phyloP scores from a whole-genome alignment of 2,329 filamentous ascomycete species.

The Ceratocystis colombiana region DNA sequence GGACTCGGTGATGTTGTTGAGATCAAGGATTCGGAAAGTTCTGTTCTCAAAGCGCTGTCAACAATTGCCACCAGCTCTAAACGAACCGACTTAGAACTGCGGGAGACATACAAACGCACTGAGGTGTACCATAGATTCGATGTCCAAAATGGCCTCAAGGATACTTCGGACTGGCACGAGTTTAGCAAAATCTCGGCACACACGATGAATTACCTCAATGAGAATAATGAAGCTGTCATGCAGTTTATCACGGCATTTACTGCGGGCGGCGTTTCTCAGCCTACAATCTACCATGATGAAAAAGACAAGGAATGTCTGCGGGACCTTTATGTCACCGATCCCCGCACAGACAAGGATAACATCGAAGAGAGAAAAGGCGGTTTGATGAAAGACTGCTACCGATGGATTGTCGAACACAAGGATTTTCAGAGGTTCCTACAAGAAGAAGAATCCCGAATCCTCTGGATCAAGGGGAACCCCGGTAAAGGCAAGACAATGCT shows the following conservation, averaged over 20 bases:
- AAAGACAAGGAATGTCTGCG: too few relatives aligned
- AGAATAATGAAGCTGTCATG: too few relatives aligned
- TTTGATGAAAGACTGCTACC: too few relatives aligned
- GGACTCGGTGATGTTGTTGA: constrained; percentile 28
- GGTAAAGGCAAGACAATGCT: too few relatives aligned
- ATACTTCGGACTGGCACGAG: constrained; percentile 30
- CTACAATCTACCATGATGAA: too few relatives aligned
- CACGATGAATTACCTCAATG: constrained; percentile 6
- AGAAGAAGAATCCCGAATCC: too few relatives aligned
- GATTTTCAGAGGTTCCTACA: too few relatives aligned
- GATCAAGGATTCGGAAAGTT: constrained; percentile 24
- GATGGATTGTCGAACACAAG: too few relatives aligned
- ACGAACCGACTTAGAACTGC: neutral
- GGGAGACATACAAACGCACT: constrained; percentile 26
- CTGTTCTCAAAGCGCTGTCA: fast-evolving
- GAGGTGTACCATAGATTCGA: constrained; percentile 29
- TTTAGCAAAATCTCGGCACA: constrained; percentile 28
- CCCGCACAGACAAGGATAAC: too few relatives aligned
- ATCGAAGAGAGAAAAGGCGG: too few relatives aligned
- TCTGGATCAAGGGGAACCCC: too few relatives aligned
- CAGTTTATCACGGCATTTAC: neutral
- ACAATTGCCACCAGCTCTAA: neutral
- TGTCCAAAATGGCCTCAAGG: constrained; percentile 29
- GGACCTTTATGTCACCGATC: too few relatives aligned
- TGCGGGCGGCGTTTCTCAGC: neutral